These are phyloP conservation scores for Prunus yedoensis DNA, from an alignment of 331 rosid genomes.

Conservation along the genomic window DNA sequence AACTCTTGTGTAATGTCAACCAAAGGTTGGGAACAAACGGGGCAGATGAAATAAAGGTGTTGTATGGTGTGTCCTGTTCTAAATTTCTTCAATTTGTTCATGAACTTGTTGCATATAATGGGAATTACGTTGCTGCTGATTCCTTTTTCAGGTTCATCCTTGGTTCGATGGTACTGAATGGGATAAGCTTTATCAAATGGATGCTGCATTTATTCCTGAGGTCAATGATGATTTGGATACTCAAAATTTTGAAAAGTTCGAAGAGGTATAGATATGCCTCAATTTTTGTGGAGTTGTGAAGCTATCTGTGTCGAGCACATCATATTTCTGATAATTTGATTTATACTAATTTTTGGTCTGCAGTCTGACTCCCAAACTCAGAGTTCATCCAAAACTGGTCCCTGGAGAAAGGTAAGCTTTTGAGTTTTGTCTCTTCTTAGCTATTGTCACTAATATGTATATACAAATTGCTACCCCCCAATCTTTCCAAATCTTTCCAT, in stretches of 20 bases:
- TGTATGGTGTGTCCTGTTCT: conserved; percentile 68
- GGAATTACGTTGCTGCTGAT: conserved; percentile 44
- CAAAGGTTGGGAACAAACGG: conserved; percentile 90
- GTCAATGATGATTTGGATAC: conserved; percentile 96
- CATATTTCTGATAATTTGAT: conserved; percentile 22
- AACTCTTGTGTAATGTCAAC: conserved; percentile 82
- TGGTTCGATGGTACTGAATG: conserved; percentile 79
- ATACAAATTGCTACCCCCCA: neutral
- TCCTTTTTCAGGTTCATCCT: conserved; percentile 61
- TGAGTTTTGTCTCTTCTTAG: conserved; percentile 6
- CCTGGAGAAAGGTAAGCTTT: conserved; percentile 87
- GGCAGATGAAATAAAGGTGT: conserved; percentile 91
- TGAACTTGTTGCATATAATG: conserved; percentile 22
- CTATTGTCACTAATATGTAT: neutral
- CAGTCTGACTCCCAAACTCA: conserved; percentile 69
- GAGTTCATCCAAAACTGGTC: conserved; percentile 69
- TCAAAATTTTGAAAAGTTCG: conserved; percentile 95
- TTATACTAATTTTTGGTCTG: conserved; percentile 25
- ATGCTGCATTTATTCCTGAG: conserved; percentile 96
- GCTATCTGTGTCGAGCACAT: conserved; percentile 14
- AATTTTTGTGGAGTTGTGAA: conserved; percentile 23
- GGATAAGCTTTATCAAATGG: conserved; percentile 85
- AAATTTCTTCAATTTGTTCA: conserved; percentile 39
- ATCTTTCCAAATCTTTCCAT: neutral
- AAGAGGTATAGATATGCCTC: conserved; percentile 59